These are phyloP conservation scores for Camelina laxa DNA, from an alignment of 345 rosid species.

Conservation along the genomic window DNA sequence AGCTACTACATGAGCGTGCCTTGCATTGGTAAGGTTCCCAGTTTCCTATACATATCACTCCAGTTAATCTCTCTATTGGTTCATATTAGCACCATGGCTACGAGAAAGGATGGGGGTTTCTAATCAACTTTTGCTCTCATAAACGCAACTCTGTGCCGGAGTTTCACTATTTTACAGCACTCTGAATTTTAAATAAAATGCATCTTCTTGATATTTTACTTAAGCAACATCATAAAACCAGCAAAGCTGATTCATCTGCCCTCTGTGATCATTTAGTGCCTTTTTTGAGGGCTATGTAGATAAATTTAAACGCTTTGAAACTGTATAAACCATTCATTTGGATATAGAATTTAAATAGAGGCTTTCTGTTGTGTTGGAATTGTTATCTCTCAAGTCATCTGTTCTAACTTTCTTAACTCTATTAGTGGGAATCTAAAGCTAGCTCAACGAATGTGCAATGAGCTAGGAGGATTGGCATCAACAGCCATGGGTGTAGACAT, in stretches of 20 bases:
- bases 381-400: slow-evolving; percentile 7
- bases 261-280: slow-evolving; percentile 16
- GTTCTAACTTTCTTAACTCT: slow-evolving; percentile 34
- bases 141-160: not conserved
- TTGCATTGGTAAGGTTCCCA: slow-evolving; percentile 71
- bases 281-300: slow-evolving; percentile 20
- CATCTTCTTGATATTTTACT: slow-evolving; percentile 7
- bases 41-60: slow-evolving; percentile 30
- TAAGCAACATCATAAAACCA: slow-evolving; percentile 23
- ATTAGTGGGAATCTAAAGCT: slow-evolving; percentile 80
- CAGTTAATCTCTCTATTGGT: slow-evolving; percentile 14
- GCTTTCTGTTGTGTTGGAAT: slow-evolving; percentile 9
- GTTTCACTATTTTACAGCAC: not conserved
- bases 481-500: slow-evolving; percentile 80
- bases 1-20: slow-evolving; percentile 86
- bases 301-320: slow-evolving; percentile 12
- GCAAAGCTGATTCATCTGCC: slow-evolving; percentile 12
- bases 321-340: slow-evolving; percentile 18
- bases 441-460: slow-evolving; percentile 86
- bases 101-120: slow-evolving; percentile 12
- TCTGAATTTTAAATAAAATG: not conserved
- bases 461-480: slow-evolving; percentile 86
- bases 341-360: not conserved
- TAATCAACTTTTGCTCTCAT: slow-evolving; percentile 16
- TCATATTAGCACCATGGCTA: slow-evolving; percentile 9